A percentile compares a stretch with the other conserved stretches of the same genome.
Conservation (phyloP, 352 stramenopile species). For the Phytophthora niederhauseri region DNA sequence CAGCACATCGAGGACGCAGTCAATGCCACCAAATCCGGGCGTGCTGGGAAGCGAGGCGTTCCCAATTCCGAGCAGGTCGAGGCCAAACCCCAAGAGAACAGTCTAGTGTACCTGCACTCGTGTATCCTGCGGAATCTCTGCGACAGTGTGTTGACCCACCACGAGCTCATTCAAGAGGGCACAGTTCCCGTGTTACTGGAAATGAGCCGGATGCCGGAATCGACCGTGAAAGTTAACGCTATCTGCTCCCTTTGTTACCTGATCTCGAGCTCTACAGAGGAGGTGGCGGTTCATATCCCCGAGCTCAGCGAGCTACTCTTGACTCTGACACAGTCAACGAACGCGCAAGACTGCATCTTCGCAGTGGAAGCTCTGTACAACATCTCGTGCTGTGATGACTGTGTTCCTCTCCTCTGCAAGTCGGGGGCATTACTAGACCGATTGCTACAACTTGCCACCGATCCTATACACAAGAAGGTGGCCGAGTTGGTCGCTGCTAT, state of each 20-base stretch:
- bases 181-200: slow-evolving; percentile 58
- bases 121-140: slow-evolving; percentile 77
- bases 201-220: slow-evolving; percentile 59
- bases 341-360: slow-evolving; percentile 50
- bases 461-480: slow-evolving; percentile 39
- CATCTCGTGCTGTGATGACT: slow-evolving; percentile 74
- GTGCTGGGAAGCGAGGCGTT: not conserved
- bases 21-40: not conserved
- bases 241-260: slow-evolving; percentile 74
- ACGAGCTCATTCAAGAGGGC: slow-evolving; percentile 69
- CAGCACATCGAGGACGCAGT: slow-evolving; percentile 34
- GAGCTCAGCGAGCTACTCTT: slow-evolving; percentile 65
- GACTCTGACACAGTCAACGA: slow-evolving; percentile 40
- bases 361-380: slow-evolving; percentile 76
- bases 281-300: slow-evolving; percentile 53
- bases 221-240: slow-evolving; percentile 65
- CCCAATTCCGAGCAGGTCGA: slow-evolving; percentile 1
- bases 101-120: slow-evolving; percentile 62
- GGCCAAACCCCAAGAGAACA: slow-evolving; percentile 8
- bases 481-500: slow-evolving; percentile 60
- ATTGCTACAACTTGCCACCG: slow-evolving; percentile 41
- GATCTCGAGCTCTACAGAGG: slow-evolving; percentile 63
- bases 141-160: slow-evolving; percentile 73
- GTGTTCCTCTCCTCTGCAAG: slow-evolving; percentile 51
- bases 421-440: slow-evolving; percentile 44